These are phyloP conservation scores for Coccomyxa sp. DNA, from an alignment of 139 green algal species.

Conservation along the genomic window DNA sequence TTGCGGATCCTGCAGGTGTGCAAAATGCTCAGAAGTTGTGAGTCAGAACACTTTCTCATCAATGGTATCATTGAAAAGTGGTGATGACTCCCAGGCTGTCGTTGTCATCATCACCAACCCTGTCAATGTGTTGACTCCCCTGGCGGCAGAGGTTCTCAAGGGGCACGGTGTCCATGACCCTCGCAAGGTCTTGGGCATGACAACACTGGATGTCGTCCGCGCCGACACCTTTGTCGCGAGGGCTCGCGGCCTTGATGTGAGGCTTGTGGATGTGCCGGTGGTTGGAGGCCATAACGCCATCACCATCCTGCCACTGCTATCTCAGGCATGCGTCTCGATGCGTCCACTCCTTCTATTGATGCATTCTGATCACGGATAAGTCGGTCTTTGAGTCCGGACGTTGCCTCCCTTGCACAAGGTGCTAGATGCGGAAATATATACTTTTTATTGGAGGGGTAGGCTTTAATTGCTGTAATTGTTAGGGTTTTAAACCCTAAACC, in stretches of 20 bases:
- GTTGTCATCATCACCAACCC: slow-evolving; percentile 95
- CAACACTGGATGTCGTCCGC: slow-evolving; percentile 87
- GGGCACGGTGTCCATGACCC: slow-evolving; percentile 66
- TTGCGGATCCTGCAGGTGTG: too few species aligned
- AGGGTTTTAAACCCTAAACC: too few species aligned
- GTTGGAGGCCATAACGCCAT: slow-evolving; percentile 94
- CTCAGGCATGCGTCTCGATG: slow-evolving; percentile 49
- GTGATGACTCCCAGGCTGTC: slow-evolving; percentile 25
- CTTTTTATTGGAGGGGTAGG: too few species aligned
- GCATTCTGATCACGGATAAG: too few species aligned
- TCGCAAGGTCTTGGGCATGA: slow-evolving; percentile 58
- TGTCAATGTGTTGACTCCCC: slow-evolving; percentile 97
- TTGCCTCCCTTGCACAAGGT: too few species aligned
- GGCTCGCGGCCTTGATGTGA: slow-evolving; percentile 56
- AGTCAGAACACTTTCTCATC: too few species aligned
- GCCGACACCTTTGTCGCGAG: slow-evolving; percentile 68
- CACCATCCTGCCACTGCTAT: slow-evolving; percentile 98
- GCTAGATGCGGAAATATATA: too few species aligned
- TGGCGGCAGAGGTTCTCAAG: slow-evolving; percentile 92
- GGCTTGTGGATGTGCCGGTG: slow-evolving; percentile 89
- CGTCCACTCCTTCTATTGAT: not conserved
- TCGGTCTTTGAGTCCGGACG: too few species aligned
- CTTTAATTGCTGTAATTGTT: too few species aligned
- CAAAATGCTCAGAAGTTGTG: too few species aligned
- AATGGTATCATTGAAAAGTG: not conserved